Base-by-base conservation (phyloP, 768 basidiomycete genomes). In the Gymnopilus dilepis region DNA sequence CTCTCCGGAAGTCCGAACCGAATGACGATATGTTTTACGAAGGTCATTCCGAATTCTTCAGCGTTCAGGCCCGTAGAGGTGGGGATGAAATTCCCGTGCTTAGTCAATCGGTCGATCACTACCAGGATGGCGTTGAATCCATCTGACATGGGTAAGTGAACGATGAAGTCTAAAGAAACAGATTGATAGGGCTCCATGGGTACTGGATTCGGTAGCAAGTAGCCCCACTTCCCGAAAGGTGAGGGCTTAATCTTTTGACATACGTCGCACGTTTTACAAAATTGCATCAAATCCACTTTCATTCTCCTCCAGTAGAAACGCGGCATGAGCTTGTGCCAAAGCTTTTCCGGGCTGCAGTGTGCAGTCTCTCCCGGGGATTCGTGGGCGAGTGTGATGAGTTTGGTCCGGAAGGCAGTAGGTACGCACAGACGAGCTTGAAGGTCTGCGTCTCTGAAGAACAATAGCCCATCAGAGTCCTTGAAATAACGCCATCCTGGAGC, bases 121-220 rank as follows among this genome's bases (percentile, higher is more conserved):
- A 62, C 54, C 30, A 62, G 6, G 30, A 62, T 62, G 3, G 54
- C 41, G 30, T 56, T 40, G 24, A 57, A 50, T 9, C 60, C 60
- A n/a, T 7, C 21, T 6, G 47, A 51, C 21, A 50, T 3, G 15
- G 60, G 60, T 47, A 61, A 30, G 17, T 50, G 53, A 4, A 42
- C 48, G 13, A 61, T 55, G 8, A 62, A 22, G 47, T 62, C 54
- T 17, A 51, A 37, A 12, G 60, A 28, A 1, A 60, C 47, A 1
- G 7, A 3, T 15, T 55, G 53, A 52, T 52, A 60, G 7, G 59
- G 37, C 8, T 42, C n/a, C 9, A 22, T 34, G 22, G 59, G 59
- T 11, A 55, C 42, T 1, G 9, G 8, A 26, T 60, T 54, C 1
- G 59, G 59, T 42, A 52, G 4, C 7, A 60, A 52, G 1, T 38